Evolutionary conservation across 1,284 basidiomycete species (phyloP).

Genomic region (Moniliophthora roreri): DNA sequence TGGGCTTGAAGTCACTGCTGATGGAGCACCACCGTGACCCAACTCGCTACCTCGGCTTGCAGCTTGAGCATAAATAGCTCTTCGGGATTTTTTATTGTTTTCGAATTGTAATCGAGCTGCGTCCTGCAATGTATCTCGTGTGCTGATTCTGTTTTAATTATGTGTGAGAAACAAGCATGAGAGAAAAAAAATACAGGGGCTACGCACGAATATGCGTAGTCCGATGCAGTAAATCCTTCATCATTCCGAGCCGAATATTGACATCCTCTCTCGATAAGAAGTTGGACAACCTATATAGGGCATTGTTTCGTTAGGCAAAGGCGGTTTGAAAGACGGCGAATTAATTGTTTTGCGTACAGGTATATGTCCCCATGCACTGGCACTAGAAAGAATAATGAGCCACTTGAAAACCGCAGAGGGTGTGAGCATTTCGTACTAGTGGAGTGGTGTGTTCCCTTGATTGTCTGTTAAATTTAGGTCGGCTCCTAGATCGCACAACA

Average conservation of each 20-base stretch:
- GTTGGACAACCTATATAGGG: slow-evolving; percentile 67
- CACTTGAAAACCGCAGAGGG: slow-evolving; percentile 5
- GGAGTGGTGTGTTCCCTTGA: slow-evolving; percentile 89
- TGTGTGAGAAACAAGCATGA: slow-evolving; percentile 13
- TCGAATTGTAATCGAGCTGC: slow-evolving; percentile 75
- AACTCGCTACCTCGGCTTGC: slow-evolving; percentile 57
- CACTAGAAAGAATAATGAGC: slow-evolving; percentile 44
- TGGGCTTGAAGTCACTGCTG: slow-evolving; percentile 38
- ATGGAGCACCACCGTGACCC: slow-evolving; percentile 40
- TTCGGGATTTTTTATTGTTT: slow-evolving; percentile 71
- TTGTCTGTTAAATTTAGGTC: slow-evolving; percentile 88
- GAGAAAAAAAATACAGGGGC: slow-evolving; percentile 3
- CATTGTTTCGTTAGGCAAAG: neutral
- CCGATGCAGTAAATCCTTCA: slow-evolving; percentile 86
- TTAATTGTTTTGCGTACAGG: slow-evolving; percentile 46
- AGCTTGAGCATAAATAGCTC: slow-evolving; percentile 66
- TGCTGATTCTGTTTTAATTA: slow-evolving; percentile 50
- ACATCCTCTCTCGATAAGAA: slow-evolving; percentile 88
- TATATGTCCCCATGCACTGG: slow-evolving; percentile 83
- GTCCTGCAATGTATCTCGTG: slow-evolving; percentile 73
- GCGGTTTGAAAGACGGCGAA: slow-evolving; percentile 17
- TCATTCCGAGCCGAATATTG: slow-evolving; percentile 82
- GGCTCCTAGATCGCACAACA: slow-evolving; percentile 86
- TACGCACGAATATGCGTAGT: slow-evolving; percentile 89
- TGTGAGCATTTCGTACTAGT: slow-evolving; percentile 65